These are phyloP conservation scores for Cladorrhinum sp. DNA, from an alignment of 2,329 filamentous ascomycete species.

Conservation along the genomic window DNA sequence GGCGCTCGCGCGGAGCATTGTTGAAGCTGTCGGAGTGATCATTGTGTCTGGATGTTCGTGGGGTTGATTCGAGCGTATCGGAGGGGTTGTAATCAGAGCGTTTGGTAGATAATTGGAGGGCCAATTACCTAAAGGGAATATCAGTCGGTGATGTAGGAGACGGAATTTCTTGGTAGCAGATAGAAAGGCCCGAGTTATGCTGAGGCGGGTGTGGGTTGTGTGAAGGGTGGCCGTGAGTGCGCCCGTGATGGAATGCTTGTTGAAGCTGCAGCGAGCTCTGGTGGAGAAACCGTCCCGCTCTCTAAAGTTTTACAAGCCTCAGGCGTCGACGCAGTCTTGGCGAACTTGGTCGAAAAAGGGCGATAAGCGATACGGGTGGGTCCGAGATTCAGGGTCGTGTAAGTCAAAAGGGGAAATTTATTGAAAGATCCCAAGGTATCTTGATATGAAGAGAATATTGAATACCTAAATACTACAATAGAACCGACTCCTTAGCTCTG, in stretches of 20 bases:
- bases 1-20: slow-evolving; percentile 34
- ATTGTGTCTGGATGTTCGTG: slow-evolving; percentile 22
- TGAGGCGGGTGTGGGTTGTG: neutral
- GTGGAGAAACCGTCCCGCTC: slow-evolving; percentile 17
- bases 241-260: slow-evolving; percentile 13
- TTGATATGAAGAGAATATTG: too few species aligned
- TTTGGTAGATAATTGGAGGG: too few species aligned
- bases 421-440: too few species aligned
- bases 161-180: neutral
- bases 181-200: neutral
- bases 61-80: neutral
- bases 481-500: too few species aligned
- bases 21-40: slow-evolving; percentile 32
- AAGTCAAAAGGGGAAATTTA: too few species aligned
- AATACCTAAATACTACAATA: too few species aligned
- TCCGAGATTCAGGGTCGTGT: neutral
- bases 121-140: too few species aligned
- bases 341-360: neutral
- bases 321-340: slow-evolving; percentile 8
- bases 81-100: neutral
- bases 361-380: slow-evolving; percentile 16
- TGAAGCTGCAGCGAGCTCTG: slow-evolving; percentile 11
- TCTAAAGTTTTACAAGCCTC: slow-evolving; percentile 16
- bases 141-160: too few species aligned
- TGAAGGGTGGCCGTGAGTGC: neutral